A percentile compares a stretch with the other conserved stretches of the same genome.
phyloP scores from a whole-genome alignment of 257 asterid species.

The Fraxinus pennsylvanica region DNA sequence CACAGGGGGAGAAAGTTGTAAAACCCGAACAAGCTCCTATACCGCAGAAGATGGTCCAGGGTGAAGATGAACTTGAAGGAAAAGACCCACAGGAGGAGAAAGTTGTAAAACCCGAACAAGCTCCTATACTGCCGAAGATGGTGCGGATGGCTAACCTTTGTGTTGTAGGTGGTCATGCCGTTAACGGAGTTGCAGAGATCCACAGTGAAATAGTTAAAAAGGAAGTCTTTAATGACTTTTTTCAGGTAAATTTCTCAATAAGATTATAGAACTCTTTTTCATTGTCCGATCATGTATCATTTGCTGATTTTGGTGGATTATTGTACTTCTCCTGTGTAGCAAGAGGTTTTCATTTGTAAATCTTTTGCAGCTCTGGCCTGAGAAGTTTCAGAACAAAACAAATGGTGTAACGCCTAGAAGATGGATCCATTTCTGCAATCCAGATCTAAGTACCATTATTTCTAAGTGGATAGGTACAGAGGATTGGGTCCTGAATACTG shows the following conservation, averaged over 20 bases:
- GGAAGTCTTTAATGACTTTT: conserved; percentile 77
- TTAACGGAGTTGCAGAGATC: conserved; percentile 87
- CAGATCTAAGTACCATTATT: conserved; percentile 61
- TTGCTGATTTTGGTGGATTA: neutral
- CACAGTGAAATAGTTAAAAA: conserved; percentile 81
- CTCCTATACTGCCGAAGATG: conserved; percentile 55
- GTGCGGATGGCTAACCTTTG: conserved; percentile 88
- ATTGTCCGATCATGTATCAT: neutral
- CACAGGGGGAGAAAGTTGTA: conserved; percentile 33
- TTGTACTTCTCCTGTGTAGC: conserved; percentile 13
- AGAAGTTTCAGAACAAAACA: conserved; percentile 82
- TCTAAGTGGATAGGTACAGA: conserved; percentile 76
- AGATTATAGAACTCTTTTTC: neutral
- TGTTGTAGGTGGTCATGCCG: conserved; percentile 87
- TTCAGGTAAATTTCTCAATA: conserved; percentile 48
- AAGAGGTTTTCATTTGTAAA: conserved; percentile 19
- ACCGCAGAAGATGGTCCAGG: conserved; percentile 59
- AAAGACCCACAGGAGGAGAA: conserved; percentile 33
- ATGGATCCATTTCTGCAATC: conserved; percentile 83
- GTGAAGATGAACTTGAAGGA: conserved; percentile 41
- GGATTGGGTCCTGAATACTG: conserved; percentile 75
- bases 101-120: conserved; percentile 34
- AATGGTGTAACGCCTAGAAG: conserved; percentile 92
- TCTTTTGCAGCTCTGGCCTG: conserved; percentile 72
- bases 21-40: conserved; percentile 37